Evolutionary conservation across 352 stramenopile genomes (phyloP).

Genomic region (Peronosclerospora sorghi): DNA sequence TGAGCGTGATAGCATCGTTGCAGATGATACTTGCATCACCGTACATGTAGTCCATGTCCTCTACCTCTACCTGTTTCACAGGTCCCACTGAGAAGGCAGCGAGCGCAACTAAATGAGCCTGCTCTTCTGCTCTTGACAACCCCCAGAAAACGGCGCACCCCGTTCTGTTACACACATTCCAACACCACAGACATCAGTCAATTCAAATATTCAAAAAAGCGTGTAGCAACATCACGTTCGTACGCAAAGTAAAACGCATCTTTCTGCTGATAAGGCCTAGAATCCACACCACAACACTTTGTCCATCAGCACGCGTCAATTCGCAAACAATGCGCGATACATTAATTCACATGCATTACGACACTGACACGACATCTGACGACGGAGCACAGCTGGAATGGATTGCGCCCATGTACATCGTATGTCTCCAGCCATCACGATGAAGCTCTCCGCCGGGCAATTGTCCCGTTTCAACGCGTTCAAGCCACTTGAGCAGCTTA

Average conservation of each 20-base stretch:
- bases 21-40: constrained; percentile 49
- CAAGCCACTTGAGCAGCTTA: constrained; percentile 82
- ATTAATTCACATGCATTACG: too few species aligned
- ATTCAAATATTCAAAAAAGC: not conserved
- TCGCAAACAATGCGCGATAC: too few species aligned
- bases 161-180: constrained; percentile 23
- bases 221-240: constrained; percentile 2
- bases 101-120: constrained; percentile 57
- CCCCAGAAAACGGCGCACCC: constrained; percentile 88
- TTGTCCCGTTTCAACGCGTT: constrained; percentile 66
- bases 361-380: constrained; percentile 29
- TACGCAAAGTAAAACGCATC: constrained; percentile 83
- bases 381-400: constrained; percentile 55
- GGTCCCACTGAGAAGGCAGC: constrained; percentile 47
- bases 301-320: not conserved
- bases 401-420: constrained; percentile 84
- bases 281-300: not conserved
- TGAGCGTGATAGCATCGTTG: constrained; percentile 83
- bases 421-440: constrained; percentile 66
- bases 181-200: not conserved
- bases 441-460: constrained; percentile 66
- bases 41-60: constrained; percentile 87
- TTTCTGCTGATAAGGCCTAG: constrained; percentile 53
- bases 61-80: constrained; percentile 76
- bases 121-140: constrained; percentile 66